Percentiles rank a stretch among this genome's conserved stretches.
phyloP scores from a whole-genome alignment of 345 rosid genomes.

The Murraya koenigii region DNA sequence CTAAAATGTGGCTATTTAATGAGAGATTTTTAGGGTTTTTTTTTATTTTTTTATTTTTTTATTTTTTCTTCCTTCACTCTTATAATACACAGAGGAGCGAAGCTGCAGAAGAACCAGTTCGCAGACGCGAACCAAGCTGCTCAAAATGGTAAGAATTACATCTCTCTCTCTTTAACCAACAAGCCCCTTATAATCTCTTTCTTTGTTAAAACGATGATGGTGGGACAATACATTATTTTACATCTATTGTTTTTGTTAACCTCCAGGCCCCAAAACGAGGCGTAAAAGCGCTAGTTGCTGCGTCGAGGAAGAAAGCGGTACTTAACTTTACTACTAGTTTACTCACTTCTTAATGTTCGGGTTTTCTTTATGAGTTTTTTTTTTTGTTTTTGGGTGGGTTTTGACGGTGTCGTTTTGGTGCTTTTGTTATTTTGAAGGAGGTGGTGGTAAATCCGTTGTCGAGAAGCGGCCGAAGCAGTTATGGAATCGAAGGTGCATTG shows the following conservation, averaged over 20 bases:
- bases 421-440: constrained; percentile 31
- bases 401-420: background rate
- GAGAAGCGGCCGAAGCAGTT: constrained; percentile 86
- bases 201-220: background rate
- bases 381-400: background rate
- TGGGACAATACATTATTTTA: background rate
- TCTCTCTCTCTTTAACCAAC: background rate
- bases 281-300: constrained; percentile 32
- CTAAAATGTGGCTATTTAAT: background rate
- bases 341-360: too few species aligned
- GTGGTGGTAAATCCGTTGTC: constrained; percentile 64
- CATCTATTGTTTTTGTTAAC: background rate
- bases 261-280: constrained; percentile 51
- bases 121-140: background rate
- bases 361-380: too few species aligned
- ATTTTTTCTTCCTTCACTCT: too few species aligned
- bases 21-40: background rate
- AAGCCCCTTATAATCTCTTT: background rate
- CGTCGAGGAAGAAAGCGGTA: constrained; percentile 58
- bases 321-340: background rate
- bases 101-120: background rate
- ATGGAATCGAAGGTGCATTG: constrained; percentile 82
- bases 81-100: background rate
- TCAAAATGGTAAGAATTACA: background rate
- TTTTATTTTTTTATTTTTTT: too few species aligned